Percentiles rank a stretch among this genome's conserved stretches.
phyloP scores from a whole-genome alignment of 345 rosid genomes.

The Odontarrhena argentea region DNA sequence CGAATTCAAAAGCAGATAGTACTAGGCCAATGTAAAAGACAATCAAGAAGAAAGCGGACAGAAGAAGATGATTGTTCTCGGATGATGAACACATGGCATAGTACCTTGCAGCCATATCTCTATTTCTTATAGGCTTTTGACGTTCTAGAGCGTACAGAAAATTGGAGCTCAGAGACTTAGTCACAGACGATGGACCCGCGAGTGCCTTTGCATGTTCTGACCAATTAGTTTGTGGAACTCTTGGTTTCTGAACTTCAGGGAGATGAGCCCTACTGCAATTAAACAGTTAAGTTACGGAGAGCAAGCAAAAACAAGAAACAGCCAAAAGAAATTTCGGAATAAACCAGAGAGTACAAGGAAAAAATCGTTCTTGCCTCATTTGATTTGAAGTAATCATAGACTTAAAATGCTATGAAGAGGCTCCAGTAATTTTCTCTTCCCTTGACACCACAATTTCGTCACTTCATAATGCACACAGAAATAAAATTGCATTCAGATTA shows the following conservation, averaged over 20 bases:
- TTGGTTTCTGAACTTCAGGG: conserved; percentile 45
- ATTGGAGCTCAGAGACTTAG: conserved; percentile 59
- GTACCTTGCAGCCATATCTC: conserved; percentile 57
- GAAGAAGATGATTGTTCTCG: conserved; percentile 5
- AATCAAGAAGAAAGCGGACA: not conserved
- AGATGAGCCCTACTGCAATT: conserved; percentile 47
- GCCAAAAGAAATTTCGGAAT: not conserved
- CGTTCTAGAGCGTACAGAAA: conserved; percentile 68
- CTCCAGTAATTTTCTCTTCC: conserved; percentile 21
- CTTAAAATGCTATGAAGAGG: conserved; percentile 32
- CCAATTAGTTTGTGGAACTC: conserved; percentile 74
- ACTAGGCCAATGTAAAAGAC: conserved; percentile 5
- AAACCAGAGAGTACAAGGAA: conserved; percentile 4
- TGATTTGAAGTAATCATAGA: conserved; percentile 43
- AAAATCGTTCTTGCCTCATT: conserved; percentile 44
- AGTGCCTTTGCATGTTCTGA: conserved; percentile 57
- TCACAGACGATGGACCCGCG: conserved; percentile 41
- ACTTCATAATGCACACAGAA: conserved; percentile 16
- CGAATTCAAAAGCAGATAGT: conserved; percentile 15
- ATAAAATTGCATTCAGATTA: conserved; percentile 21
- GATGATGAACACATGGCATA: conserved; percentile 4
- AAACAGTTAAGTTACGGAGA: conserved; percentile 1
- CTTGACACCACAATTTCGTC: conserved; percentile 12
- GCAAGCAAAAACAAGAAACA: conserved; percentile 22
- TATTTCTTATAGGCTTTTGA: conserved; percentile 58